These are phyloP conservation scores for Trichophyton verrucosum DNA, from an alignment of 2,329 filamentous ascomycete species.

Conservation along the genomic window DNA sequence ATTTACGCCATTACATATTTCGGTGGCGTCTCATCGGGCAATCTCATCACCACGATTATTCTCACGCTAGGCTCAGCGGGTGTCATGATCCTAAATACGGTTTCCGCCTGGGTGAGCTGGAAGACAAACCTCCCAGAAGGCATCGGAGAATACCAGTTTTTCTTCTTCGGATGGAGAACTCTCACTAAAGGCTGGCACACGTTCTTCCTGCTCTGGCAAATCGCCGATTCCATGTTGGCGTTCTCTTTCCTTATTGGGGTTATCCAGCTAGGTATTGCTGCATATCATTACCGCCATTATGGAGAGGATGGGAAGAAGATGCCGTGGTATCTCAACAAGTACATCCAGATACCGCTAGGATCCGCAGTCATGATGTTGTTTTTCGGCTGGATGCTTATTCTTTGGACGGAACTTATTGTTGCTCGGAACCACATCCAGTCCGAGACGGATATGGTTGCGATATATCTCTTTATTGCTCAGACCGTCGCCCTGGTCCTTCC, in stretches of 20 bases:
- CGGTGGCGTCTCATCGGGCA: slow-evolving; percentile 4
- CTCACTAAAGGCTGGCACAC: slow-evolving; percentile 5
- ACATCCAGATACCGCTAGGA: neutral
- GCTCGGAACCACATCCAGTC: slow-evolving; percentile 5
- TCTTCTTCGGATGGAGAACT: slow-evolving; percentile 8
- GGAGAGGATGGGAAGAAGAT: neutral
- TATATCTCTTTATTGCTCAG: slow-evolving; percentile 7
- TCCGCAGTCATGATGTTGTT: neutral
- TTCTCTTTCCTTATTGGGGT: neutral
- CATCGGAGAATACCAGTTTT: slow-evolving; percentile 7
- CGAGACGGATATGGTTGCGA: slow-evolving; percentile 6
- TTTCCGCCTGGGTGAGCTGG: slow-evolving; percentile 6
- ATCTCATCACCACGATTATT: neutral
- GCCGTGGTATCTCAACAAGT: slow-evolving; percentile 2
- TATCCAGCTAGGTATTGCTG: neutral
- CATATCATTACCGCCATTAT: neutral
- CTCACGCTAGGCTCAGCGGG: slow-evolving; percentile 2
- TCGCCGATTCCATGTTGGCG: slow-evolving; percentile 2
- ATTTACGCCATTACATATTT: slow-evolving; percentile 5
- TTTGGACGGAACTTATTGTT: slow-evolving; percentile 6
- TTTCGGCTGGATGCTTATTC: neutral
- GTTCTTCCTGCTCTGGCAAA: slow-evolving; percentile 7
- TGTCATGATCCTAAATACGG: slow-evolving; percentile 5
- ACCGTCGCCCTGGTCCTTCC: neutral
- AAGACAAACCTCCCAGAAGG: slow-evolving; percentile 4